Evolutionary conservation across 2,329 filamentous ascomycete species (phyloP).

Genomic region (Myriosclerotinia curreyana): DNA sequence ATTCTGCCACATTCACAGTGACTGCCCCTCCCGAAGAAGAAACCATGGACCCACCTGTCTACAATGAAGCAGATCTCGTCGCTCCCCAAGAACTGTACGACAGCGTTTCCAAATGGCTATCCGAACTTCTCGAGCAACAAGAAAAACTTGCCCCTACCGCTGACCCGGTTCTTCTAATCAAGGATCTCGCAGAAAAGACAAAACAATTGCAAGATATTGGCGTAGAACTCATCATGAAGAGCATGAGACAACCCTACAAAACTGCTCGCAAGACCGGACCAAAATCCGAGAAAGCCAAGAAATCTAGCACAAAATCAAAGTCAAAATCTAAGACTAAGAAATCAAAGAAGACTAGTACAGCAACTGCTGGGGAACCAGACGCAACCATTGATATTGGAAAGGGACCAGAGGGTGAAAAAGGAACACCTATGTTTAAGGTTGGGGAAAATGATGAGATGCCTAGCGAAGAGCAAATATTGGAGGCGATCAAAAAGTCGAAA

Average conservation of each 20-base stretch:
- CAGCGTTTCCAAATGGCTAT: constrained; percentile 69
- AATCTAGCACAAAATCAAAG: constrained; percentile 29
- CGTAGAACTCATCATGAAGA: constrained; percentile 68
- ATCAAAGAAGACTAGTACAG: constrained; percentile 36
- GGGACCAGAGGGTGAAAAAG: constrained; percentile 30
- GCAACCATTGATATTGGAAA: constrained; percentile 43
- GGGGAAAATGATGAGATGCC: constrained; percentile 46
- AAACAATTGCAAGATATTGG: constrained; percentile 69
- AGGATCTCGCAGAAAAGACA: constrained; percentile 67
- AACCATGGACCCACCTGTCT: constrained; percentile 62
- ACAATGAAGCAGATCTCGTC: constrained; percentile 69
- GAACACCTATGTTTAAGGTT: constrained; percentile 40
- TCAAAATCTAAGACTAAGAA: constrained; percentile 42
- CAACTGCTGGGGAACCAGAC: constrained; percentile 36
- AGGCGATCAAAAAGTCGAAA: constrained; percentile 49
- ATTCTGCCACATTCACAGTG: constrained; percentile 34
- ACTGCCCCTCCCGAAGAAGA: constrained; percentile 43
- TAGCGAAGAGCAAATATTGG: constrained; percentile 50
- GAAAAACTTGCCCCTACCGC: constrained; percentile 65
- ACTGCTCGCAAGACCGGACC: constrained; percentile 24
- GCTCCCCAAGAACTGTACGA: constrained; percentile 61
- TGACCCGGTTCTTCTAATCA: constrained; percentile 69
- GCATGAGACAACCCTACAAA: constrained; percentile 52
- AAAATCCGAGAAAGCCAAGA: constrained; percentile 40
- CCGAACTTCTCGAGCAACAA: constrained; percentile 67